These are phyloP conservation scores for Colletotrichum cordylinicola DNA, from an alignment of 2,329 filamentous ascomycete genomes.

Conservation along the genomic window DNA sequence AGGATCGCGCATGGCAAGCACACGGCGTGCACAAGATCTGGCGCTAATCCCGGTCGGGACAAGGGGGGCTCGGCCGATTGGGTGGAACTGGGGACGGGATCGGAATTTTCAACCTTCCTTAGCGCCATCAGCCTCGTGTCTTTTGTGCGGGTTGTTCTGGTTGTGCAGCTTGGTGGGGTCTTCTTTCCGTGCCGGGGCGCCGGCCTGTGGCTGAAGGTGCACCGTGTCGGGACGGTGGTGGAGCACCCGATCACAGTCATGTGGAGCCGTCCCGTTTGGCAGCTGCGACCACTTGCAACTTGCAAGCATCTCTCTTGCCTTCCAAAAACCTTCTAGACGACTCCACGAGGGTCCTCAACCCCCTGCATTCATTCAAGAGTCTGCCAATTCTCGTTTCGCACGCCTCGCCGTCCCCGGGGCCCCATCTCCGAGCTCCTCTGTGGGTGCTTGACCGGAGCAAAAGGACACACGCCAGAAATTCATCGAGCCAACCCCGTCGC, in stretches of 20 bases:
- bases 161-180: neutral
- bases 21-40: conserved; percentile 20
- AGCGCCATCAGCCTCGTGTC: conserved; percentile 16
- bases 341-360: neutral
- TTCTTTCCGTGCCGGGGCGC: neutral
- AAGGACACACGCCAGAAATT: neutral
- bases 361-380: neutral
- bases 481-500: neutral
- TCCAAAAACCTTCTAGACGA: conserved; percentile 8
- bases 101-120: conserved; percentile 12
- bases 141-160: conserved; percentile 11
- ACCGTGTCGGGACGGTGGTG: neutral
- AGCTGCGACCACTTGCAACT: conserved; percentile 17
- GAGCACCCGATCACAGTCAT: neutral
- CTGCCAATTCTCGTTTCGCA: neutral
- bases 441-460: neutral
- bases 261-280: neutral
- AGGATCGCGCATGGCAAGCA: conserved; percentile 6
- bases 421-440: neutral
- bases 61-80: neutral
- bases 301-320: neutral
- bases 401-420: neutral
- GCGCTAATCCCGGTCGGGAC: neutral
- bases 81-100: conserved; percentile 12
- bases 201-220: conserved; percentile 1